These are phyloP conservation scores for Nakazawaea wyomingensis DNA, from an alignment of 805 yeast genomes.

Conservation along the genomic window DNA sequence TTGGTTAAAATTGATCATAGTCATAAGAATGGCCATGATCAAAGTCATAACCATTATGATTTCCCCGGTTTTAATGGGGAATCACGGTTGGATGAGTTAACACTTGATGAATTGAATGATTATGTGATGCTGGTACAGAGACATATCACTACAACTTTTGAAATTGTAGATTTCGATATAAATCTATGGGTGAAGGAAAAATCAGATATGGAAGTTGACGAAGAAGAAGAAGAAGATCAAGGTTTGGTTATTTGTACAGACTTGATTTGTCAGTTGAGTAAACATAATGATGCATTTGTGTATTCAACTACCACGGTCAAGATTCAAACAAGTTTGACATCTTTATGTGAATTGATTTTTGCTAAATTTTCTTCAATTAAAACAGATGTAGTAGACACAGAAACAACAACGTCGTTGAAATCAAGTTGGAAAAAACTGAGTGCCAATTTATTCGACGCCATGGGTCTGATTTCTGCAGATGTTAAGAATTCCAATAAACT, in stretches of 20 bases:
- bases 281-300: neutral
- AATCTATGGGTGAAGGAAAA: too few relatives aligned
- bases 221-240: neutral
- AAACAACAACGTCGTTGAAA: neutral
- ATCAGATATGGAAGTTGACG: neutral
- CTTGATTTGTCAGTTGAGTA: neutral
- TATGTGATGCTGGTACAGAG: neutral
- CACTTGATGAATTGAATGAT: neutral
- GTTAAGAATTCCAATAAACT: neutral
- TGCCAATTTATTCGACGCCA: constrained; percentile 1
- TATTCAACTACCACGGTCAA: neutral
- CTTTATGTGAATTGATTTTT: neutral
- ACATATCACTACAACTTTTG: neutral
- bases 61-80: too few relatives aligned
- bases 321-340: neutral
- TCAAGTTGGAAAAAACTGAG: neutral
- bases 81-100: neutral
- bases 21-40: too few relatives aligned
- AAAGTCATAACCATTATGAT: too few relatives aligned
- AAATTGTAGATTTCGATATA: neutral
- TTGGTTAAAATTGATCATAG: too few relatives aligned
- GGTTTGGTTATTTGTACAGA: neutral
- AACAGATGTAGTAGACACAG: too few relatives aligned
- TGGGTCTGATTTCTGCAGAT: constrained; percentile 5
- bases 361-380: too few relatives aligned